phyloP scores from a whole-genome alignment of 1,139 yeast species.

The Ashbya aceris region DNA sequence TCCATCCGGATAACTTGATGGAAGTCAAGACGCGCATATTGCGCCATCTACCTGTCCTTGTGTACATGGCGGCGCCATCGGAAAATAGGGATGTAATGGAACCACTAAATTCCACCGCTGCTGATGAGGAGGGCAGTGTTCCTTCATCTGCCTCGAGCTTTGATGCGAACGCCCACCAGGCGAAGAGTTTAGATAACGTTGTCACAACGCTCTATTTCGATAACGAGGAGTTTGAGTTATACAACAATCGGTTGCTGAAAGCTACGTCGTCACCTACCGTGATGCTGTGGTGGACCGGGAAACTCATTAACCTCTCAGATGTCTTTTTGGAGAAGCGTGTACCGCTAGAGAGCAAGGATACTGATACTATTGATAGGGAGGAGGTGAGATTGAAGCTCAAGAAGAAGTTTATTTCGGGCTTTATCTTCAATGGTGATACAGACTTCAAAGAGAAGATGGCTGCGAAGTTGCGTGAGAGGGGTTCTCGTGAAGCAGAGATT shows the following conservation, averaged over 20 bases:
- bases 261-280: constrained; percentile 65
- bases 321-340: constrained; percentile 71
- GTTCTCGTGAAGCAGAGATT: constrained; percentile 41
- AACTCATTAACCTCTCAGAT: constrained; percentile 64
- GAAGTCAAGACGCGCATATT: constrained; percentile 90
- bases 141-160: constrained; percentile 17
- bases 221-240: constrained; percentile 70
- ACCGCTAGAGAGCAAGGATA: constrained; percentile 48
- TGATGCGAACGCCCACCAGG: constrained; percentile 31
- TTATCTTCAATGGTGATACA: constrained; percentile 39
- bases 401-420: constrained; percentile 67
- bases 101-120: constrained; percentile 28
- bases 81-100: constrained; percentile 28
- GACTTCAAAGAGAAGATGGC: constrained; percentile 40
- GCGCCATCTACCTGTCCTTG: constrained; percentile 86
- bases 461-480: constrained; percentile 48
- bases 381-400: constrained; percentile 52
- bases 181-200: constrained; percentile 60
- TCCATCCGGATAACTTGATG: constrained; percentile 92
- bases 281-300: constrained; percentile 88
- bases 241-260: constrained; percentile 71
- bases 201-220: constrained; percentile 86
- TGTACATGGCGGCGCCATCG: constrained; percentile 44
- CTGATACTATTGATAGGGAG: constrained; percentile 39
- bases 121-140: constrained; percentile 31